phyloP scores from a whole-genome alignment of 176 grass and related monocot genomes.

The Carex scoparia region DNA sequence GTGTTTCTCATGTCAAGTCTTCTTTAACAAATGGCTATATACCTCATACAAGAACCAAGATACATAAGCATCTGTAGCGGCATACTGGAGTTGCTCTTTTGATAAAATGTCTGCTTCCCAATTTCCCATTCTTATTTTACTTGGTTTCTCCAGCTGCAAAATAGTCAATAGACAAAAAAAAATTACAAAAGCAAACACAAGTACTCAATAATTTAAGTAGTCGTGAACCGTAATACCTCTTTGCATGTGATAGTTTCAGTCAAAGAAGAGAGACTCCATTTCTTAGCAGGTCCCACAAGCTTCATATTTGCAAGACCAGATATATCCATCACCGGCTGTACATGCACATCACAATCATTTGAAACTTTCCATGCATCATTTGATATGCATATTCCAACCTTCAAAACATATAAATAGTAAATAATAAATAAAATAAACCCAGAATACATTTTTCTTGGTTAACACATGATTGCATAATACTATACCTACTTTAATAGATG shows the following conservation, averaged over 20 bases:
- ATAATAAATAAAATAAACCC: slow-evolving; percentile 6
- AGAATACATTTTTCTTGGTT: not conserved
- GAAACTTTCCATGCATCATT: slow-evolving; percentile 74
- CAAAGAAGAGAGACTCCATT: slow-evolving; percentile 80
- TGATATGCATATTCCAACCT: slow-evolving; percentile 84
- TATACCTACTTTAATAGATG: slow-evolving; percentile 63
- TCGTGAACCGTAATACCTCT: slow-evolving; percentile 40
- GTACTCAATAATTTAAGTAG: not conserved
- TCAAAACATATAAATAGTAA: slow-evolving; percentile 18
- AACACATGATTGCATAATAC: not conserved
- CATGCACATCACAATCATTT: slow-evolving; percentile 65
- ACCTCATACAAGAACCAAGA: slow-evolving; percentile 91
- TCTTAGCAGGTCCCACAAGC: slow-evolving; percentile 45
- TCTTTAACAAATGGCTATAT: slow-evolving; percentile 18
- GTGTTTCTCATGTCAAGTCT: not conserved
- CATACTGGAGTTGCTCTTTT: slow-evolving; percentile 73
- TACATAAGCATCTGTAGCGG: slow-evolving; percentile 92
- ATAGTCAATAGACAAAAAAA: slow-evolving; percentile 4
- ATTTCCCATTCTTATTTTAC: slow-evolving; percentile 86
- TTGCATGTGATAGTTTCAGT: slow-evolving; percentile 76
- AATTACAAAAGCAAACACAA: not conserved
- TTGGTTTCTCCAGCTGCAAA: slow-evolving; percentile 67
- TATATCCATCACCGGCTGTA: slow-evolving; percentile 72
- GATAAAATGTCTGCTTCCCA: slow-evolving; percentile 72
- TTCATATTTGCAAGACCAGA: slow-evolving; percentile 72